phyloP scores from a whole-genome alignment of 1,139 yeast genomes.

The Candida albicans region DNA sequence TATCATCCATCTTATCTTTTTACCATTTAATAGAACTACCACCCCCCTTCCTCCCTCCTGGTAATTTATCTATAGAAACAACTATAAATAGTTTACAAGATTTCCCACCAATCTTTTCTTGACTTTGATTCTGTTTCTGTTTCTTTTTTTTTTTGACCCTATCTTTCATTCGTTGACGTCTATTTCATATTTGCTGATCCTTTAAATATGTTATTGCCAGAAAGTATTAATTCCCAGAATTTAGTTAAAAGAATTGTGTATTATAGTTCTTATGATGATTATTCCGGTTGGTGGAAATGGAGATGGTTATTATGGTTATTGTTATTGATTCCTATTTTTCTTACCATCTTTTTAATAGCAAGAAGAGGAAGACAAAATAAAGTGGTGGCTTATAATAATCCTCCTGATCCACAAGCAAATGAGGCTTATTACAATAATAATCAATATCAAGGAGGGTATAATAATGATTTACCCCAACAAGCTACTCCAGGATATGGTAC shows the following conservation, averaged over 20 bases:
- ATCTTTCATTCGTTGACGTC: not conserved
- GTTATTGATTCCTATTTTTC: conserved; percentile 9
- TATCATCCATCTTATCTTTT: no score
- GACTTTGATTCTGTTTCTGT: not conserved
- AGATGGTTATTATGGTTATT: conserved; percentile 15
- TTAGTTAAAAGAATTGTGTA: conserved; percentile 6
- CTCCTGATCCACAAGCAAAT: conserved; percentile 3
- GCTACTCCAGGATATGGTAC: conserved; percentile 6
- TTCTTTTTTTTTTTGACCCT: not conserved
- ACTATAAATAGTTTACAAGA: no score
- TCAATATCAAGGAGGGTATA: conserved; percentile 3
- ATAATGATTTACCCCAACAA: conserved; percentile 5
- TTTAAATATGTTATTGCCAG: conserved; percentile 4
- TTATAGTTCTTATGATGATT: not conserved
- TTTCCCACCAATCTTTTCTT: no score
- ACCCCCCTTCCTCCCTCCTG: no score
- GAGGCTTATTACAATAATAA: conserved; percentile 4
- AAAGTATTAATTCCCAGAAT: not conserved
- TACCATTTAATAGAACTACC: no score
- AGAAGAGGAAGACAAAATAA: conserved; percentile 8
- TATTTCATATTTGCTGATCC: not conserved
- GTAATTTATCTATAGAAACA: no score
- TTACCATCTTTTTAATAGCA: conserved; percentile 6
- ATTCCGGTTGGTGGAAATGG: conserved; percentile 8
- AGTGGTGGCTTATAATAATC: conserved; percentile 1